Conservation (phyloP, 164 flowering plant species). For the Annona squamosa region DNA sequence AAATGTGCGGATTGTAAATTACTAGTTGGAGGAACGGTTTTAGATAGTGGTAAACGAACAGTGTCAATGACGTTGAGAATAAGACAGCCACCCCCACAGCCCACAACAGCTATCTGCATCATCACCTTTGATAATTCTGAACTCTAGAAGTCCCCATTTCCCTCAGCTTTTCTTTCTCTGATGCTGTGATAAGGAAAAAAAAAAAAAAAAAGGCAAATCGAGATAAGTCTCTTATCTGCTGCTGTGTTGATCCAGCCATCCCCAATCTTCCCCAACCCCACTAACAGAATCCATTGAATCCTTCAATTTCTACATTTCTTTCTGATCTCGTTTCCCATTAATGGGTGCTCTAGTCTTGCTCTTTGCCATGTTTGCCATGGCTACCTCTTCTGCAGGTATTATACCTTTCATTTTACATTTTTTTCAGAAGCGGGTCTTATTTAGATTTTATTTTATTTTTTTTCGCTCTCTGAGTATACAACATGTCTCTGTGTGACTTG, state of each 20-base stretch:
- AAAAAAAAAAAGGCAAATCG: not conserved
- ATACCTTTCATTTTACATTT: not conserved
- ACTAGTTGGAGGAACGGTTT: too few relatives aligned
- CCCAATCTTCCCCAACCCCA: not conserved
- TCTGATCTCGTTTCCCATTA: not conserved
- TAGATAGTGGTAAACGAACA: not conserved
- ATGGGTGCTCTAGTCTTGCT: slow-evolving; percentile 21
- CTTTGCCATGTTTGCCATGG: slow-evolving; percentile 23
- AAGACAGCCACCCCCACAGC: not conserved
- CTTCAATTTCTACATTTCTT: slow-evolving; percentile 3
- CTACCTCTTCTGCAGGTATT: slow-evolving; percentile 25
- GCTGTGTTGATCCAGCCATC: not conserved
- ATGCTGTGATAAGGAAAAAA: not conserved
- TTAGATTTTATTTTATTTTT: too few relatives aligned
- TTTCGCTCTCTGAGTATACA: too few relatives aligned
- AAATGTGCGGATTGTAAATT: not conserved
- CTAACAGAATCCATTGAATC: not conserved
- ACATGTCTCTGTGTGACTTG: too few relatives aligned
- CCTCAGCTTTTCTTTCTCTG: not conserved
- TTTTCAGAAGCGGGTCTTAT: slow-evolving; percentile 1
- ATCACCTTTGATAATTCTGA: not conserved
- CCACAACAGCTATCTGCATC: not conserved
- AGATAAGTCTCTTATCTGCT: not conserved
- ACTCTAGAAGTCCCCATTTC: not conserved
- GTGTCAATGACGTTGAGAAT: not conserved